These are phyloP conservation scores for Cryphonectria parasitica DNA, from an alignment of 2,329 filamentous ascomycete genomes.

Conservation along the genomic window DNA sequence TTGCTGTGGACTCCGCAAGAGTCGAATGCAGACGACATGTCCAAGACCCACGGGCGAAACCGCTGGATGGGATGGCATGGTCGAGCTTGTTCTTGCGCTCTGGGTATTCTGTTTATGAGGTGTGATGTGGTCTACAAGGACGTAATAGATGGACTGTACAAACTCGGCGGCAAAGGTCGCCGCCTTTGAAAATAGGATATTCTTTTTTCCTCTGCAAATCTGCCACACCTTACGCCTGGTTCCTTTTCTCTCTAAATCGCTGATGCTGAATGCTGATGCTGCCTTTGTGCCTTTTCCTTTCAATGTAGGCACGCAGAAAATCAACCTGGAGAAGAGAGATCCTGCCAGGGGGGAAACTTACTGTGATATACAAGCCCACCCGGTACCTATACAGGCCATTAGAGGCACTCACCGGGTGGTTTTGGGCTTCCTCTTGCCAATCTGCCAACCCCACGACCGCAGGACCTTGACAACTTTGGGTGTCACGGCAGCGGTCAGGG, in stretches of 20 bases:
- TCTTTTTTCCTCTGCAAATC: neutral
- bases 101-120: conserved; percentile 15
- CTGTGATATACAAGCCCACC: neutral
- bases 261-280: neutral
- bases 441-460: conserved; percentile 89
- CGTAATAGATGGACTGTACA: conserved; percentile 13
- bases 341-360: neutral
- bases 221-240: neutral
- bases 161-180: neutral
- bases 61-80: neutral
- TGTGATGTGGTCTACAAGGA: conserved; percentile 9
- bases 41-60: neutral
- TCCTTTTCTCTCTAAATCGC: neutral
- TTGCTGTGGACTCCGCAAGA: neutral
- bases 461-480: conserved; percentile 93
- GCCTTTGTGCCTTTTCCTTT: neutral
- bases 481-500: conserved; percentile 84
- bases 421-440: conserved; percentile 68
- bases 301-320: neutral
- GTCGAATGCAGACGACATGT: neutral
- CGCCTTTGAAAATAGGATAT: neutral
- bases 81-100: neutral
- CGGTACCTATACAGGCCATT: neutral
- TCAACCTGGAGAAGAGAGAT: neutral
- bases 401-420: conserved; percentile 1